Conservation (phyloP, 805 yeast species). For the Cyberlindnera xylosilytica region DNA sequence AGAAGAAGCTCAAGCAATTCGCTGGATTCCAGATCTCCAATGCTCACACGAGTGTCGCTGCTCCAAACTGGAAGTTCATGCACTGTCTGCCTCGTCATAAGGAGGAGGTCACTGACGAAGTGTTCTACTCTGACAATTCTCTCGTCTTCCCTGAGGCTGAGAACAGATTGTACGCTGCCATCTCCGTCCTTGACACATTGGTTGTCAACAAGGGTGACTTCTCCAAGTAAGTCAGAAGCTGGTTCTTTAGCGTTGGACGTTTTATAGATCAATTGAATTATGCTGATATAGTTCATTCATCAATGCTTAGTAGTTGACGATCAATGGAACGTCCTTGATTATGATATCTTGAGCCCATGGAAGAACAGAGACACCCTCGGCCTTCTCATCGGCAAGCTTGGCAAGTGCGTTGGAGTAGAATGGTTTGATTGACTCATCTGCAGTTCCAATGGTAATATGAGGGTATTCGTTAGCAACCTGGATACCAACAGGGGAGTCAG, state of each 20-base stretch:
- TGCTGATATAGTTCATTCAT: no score
- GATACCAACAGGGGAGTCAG: slow-evolving; percentile 17
- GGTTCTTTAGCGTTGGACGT: no score
- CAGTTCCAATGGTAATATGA: slow-evolving; percentile 76
- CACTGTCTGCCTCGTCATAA: slow-evolving; percentile 95
- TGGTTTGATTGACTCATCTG: slow-evolving; percentile 42
- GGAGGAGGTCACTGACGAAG: slow-evolving; percentile 92
- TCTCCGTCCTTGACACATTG: slow-evolving; percentile 88
- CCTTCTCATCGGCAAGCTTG: slow-evolving; percentile 12
- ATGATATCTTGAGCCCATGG: slow-evolving; percentile 9
- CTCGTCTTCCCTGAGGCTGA: slow-evolving; percentile 95
- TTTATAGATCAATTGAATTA: no score
- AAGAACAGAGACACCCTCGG: slow-evolving; percentile 9
- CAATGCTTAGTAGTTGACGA: slow-evolving; percentile 19
- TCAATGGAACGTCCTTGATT: slow-evolving; percentile 10
- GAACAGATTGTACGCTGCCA: slow-evolving; percentile 93
- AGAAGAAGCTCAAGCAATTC: slow-evolving; percentile 71
- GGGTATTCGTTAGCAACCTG: slow-evolving; percentile 41
- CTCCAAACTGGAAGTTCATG: slow-evolving; percentile 87
- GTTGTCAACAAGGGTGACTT: slow-evolving; percentile 79
- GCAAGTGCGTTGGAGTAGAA: slow-evolving; percentile 47
- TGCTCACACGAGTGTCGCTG: slow-evolving; percentile 56
- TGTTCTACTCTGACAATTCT: slow-evolving; percentile 79
- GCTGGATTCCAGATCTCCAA: slow-evolving; percentile 80
- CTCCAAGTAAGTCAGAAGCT: slow-evolving; percentile 16